Evolutionary conservation across 2,329 filamentous ascomycete genomes (phyloP), one percentile per base, ranked within the genome.

Genomic region (Calonectria pteridis): DNA sequence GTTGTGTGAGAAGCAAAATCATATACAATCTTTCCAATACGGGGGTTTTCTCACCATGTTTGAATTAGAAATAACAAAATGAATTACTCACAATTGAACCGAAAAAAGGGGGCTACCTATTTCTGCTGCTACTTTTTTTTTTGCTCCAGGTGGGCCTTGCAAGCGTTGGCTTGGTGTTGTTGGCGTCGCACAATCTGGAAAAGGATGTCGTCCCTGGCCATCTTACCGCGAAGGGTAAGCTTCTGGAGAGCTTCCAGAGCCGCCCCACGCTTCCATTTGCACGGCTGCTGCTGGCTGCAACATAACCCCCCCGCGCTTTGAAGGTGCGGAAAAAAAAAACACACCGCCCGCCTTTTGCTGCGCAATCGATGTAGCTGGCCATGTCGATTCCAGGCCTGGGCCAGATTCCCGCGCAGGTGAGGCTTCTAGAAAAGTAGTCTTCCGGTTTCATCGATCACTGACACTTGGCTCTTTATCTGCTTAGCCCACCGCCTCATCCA

Each of bases 361-460:
- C 66, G 66, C 75, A 71, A 77, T 82, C 77, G 69, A 84, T 84
- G 84, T 84, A 84, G 81, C 74, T 73, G 72, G 77, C 65, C 78
- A 94, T 94, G 93, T 94, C 93, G 79, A 93, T 95, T 82, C 93
- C 93, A 78, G 93, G 93, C 80, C 86, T 95, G 84, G 93, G 93
- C 79, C 91, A 94, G 82, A 91, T 93, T 68, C 90, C 91, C 74
- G 87, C 89, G 74, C 87, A 91, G 80, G 91, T 92, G 84, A 85
- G 85, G 85, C 16, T n/a, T 72, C 50, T 23, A 80, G 73, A 20
- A 28, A 26, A n/a, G 20, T 18, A 35, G 31, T 7, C 0, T 37
- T 37, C 59, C 64, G 58, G 53, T 43, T 67, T 63, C 7, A 20
- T 53, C 72, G 29, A 55, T 63, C 53, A 72, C 64, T 49, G 33